Base-by-base conservation (phyloP, 2,329 filamentous ascomycete genomes). In the Akanthomyces muscarius region DNA sequence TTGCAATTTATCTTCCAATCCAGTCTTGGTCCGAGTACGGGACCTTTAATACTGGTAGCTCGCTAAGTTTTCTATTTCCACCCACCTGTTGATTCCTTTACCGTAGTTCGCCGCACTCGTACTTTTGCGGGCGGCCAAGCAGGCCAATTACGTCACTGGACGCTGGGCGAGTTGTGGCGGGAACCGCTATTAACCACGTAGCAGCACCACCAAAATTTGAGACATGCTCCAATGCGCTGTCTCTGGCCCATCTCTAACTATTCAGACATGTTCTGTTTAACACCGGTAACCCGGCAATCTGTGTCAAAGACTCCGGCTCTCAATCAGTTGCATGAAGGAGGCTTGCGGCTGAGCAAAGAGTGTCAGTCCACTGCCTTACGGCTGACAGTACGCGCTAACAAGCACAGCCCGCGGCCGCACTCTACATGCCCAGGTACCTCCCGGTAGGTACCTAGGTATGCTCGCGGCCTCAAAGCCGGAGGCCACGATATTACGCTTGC, bases 361-460 rank as follows among this genome's bases (percentile, higher is more conserved):
- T 28, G 36, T 10, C 18, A 21, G n/a, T 23, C 38, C 11, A 33
- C 53, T 30, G 18, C 41, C 44, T 58, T 50, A 6, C 45, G 28
- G 56, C 56, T 59, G 56, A 50, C 33, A 6, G 42, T 4, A 18
- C 14, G 33, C 56, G 44, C 56, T 59, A 59, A 28, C 56, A 59
- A 48, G 45, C 56, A 59, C 45, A 38, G 56, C 56, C 45, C n/a
- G 4, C 30, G 38, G 11, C 38, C 53, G 33, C 33, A 36, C 2
- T 36, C 33, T 36, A 36, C 7, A 36, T 36, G 33, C 21, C 21
- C 21, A 36, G 2, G 28, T 30, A 30, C 28, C 28, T 6, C 4
- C 4, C 6, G 28, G 28, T 30, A 30, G 4, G 28, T 30, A 6
- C 28, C 28, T 30, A 30, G 28, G 6, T 30, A 30, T 36, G 33